A percentile compares a stretch with the other conserved stretches of the same genome.
Evolutionary conservation across 331 rosid species (phyloP).

Genomic region (Telfairia occidentalis): DNA sequence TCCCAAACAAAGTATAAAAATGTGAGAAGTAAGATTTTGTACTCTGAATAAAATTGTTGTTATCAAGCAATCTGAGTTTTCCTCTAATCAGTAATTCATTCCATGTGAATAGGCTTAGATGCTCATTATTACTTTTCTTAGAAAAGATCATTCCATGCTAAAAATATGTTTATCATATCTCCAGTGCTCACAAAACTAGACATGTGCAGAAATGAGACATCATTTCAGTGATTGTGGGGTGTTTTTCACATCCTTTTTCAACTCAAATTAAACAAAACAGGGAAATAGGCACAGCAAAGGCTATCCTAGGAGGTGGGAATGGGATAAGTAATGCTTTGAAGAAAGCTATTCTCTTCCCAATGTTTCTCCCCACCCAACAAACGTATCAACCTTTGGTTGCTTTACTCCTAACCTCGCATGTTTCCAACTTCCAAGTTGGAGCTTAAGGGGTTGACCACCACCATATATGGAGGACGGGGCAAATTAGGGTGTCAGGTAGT

Average conservation of each 20-base stretch:
- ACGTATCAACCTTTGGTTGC: background rate
- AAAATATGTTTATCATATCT: background rate
- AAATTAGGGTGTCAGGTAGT: background rate
- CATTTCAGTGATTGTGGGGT: background rate
- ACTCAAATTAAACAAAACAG: background rate
- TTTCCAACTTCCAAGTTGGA: background rate
- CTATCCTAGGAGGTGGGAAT: background rate
- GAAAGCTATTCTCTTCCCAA: background rate
- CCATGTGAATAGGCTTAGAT: background rate
- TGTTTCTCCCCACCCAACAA: background rate
- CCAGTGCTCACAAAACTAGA: background rate
- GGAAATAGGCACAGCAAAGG: background rate
- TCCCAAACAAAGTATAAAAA: slow-evolving; percentile 15
- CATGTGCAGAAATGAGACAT: background rate
- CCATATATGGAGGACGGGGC: background rate
- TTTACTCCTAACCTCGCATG: background rate
- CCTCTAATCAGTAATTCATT: background rate
- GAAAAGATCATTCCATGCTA: background rate
- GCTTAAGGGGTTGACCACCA: background rate
- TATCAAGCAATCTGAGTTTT: background rate
- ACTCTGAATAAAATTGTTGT: background rate
- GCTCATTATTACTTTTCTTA: background rate
- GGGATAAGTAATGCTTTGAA: background rate
- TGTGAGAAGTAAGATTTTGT: background rate
- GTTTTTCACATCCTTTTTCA: background rate